Percentiles rank a stretch among this genome's conserved stretches.
These are phyloP conservation scores for Solanum hybrid DNA, from an alignment of 305 asterid genomes.

Conservation along the genomic window DNA sequence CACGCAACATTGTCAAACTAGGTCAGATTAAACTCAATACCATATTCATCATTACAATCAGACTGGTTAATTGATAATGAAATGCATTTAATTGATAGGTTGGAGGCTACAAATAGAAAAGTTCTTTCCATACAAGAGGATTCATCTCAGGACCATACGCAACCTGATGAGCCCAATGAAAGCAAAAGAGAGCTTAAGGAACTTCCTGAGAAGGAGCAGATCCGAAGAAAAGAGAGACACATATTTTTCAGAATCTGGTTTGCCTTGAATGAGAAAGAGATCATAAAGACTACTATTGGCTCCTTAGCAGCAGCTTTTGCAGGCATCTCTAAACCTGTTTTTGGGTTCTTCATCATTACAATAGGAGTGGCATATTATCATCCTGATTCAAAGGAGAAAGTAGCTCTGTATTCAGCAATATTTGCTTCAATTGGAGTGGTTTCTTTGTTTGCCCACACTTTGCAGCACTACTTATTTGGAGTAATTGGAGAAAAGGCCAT, in stretches of 20 bases:
- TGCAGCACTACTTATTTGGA: slow-evolving; percentile 74
- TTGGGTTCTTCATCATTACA: slow-evolving; percentile 77
- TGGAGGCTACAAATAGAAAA: not conserved
- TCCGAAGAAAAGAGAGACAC: slow-evolving; percentile 18
- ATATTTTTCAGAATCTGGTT: slow-evolving; percentile 75
- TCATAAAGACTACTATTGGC: slow-evolving; percentile 39
- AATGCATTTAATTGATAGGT: not conserved
- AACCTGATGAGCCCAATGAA: slow-evolving; percentile 24
- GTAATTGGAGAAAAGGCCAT: slow-evolving; percentile 68
- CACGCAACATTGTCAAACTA: slow-evolving; percentile 37
- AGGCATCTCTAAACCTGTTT: slow-evolving; percentile 70
- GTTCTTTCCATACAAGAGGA: slow-evolving; percentile 10
- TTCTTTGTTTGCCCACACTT: slow-evolving; percentile 59
- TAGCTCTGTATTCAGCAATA: slow-evolving; percentile 48
- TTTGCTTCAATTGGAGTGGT: slow-evolving; percentile 54
- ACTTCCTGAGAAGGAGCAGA: slow-evolving; percentile 26
- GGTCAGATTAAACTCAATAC: slow-evolving; percentile 24
- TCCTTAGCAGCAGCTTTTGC: slow-evolving; percentile 72
- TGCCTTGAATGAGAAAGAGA: slow-evolving; percentile 42
- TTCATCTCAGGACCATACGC: slow-evolving; percentile 28
- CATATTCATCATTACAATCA: not conserved
- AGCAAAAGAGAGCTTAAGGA: slow-evolving; percentile 19
- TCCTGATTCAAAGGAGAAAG: slow-evolving; percentile 32
- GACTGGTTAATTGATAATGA: not conserved
- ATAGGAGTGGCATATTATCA: slow-evolving; percentile 74